Evolutionary conservation across 2,329 filamentous ascomycete genomes (phyloP).

Genomic region (Exophiala sp.): DNA sequence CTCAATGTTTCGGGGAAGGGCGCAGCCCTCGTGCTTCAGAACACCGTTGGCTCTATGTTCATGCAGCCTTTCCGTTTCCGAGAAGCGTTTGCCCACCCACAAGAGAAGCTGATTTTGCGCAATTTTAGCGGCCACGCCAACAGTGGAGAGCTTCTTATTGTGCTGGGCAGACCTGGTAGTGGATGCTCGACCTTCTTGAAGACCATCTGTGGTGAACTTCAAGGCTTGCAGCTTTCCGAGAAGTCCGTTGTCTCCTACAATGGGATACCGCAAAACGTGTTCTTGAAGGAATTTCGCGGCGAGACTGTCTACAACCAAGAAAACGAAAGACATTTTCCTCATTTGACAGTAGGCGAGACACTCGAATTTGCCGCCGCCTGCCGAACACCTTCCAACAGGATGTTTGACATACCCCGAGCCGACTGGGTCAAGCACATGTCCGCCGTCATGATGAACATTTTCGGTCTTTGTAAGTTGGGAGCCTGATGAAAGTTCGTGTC

Average conservation of each 20-base stretch:
- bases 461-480: conserved; percentile 47
- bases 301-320: conserved; percentile 58
- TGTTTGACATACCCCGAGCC: conserved; percentile 15
- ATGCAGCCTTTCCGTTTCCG: conserved; percentile 56
- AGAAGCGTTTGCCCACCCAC: conserved; percentile 53
- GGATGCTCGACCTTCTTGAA: conserved; percentile 80
- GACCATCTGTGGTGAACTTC: conserved; percentile 76
- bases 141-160: conserved; percentile 59
- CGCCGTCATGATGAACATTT: conserved; percentile 59
- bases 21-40: conserved; percentile 64
- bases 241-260: conserved; percentile 77
- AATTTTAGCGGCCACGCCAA: conserved; percentile 52
- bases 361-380: conserved; percentile 52
- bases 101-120: conserved; percentile 54
- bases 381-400: conserved; percentile 48
- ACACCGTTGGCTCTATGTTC: conserved; percentile 61
- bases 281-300: conserved; percentile 32
- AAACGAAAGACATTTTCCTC: conserved; percentile 61
- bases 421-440: conserved; percentile 20
- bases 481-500: too few species aligned
- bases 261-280: conserved; percentile 57
- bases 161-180: conserved; percentile 64
- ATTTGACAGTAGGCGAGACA: conserved; percentile 62
- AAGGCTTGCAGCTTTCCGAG: conserved; percentile 70
- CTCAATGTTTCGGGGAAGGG: conserved; percentile 64